A percentile compares a stretch with the other conserved stretches of the same genome.
These are phyloP conservation scores for Ustilago cynodontis DNA, from an alignment of 1,284 basidiomycete species.

Conservation along the genomic window DNA sequence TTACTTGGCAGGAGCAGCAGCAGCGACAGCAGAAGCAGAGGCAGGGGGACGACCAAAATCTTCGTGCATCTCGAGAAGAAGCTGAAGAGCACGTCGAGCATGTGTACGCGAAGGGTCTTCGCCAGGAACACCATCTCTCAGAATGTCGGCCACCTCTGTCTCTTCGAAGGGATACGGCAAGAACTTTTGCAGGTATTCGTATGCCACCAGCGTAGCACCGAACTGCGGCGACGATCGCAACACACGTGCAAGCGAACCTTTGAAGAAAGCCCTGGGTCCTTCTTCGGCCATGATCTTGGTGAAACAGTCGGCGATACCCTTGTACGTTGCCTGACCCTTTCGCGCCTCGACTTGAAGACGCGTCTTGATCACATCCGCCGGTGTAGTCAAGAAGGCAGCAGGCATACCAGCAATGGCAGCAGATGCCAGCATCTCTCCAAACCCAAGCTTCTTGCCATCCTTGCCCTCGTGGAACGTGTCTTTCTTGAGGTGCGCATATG, in stretches of 20 bases:
- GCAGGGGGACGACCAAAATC: constrained; percentile 57
- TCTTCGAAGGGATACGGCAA: constrained; percentile 52
- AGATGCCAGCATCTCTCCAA: constrained; percentile 86
- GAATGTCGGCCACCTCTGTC: constrained; percentile 43
- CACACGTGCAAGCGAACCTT: constrained; percentile 91
- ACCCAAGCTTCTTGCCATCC: constrained; percentile 90
- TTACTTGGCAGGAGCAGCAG: constrained; percentile 33
- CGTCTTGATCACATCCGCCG: constrained; percentile 96
- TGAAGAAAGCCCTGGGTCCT: constrained; percentile 90
- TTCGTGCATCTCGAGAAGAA: constrained; percentile 58
- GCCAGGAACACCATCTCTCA: constrained; percentile 45
- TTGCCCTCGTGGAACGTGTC: constrained; percentile 96
- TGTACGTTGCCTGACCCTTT: constrained; percentile 92
- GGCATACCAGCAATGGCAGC: constrained; percentile 91
- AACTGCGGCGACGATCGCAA: constrained; percentile 80
- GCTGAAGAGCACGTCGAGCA: constrained; percentile 54
- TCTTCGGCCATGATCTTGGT: constrained; percentile 85
- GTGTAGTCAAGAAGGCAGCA: constrained; percentile 74
- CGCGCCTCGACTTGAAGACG: constrained; percentile 94
- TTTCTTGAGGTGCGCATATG: constrained; percentile 80
- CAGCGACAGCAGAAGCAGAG: constrained; percentile 14
- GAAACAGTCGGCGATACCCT: constrained; percentile 89
- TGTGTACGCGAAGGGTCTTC: constrained; percentile 53
- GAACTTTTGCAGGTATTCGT: constrained; percentile 77
- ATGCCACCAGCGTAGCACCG: constrained; percentile 90